Percentiles rank a stretch among this genome's conserved stretches.
phyloP scores from a whole-genome alignment of 2,329 filamentous ascomycete species.

The Anthostomella pinea region DNA sequence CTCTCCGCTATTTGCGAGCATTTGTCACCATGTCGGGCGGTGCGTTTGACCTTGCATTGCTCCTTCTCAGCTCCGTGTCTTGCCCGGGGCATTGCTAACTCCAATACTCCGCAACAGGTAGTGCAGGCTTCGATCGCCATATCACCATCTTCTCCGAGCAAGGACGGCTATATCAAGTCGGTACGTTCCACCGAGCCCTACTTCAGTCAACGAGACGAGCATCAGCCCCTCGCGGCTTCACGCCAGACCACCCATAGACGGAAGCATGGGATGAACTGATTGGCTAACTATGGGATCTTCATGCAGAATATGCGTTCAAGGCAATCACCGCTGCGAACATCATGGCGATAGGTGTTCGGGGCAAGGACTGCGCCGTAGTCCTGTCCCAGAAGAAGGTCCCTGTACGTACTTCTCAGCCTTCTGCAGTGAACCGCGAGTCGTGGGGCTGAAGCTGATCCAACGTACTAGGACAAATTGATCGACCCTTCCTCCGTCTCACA shows the following conservation, averaged over 20 bases:
- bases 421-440: constrained; percentile 9
- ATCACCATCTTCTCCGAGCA: constrained; percentile 99
- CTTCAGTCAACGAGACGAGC: constrained; percentile 5
- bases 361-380: constrained; percentile 96
- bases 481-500: constrained; percentile 95
- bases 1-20: constrained; percentile 7
- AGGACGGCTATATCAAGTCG: constrained; percentile 98
- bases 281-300: constrained; percentile 22
- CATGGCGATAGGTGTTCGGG: constrained; percentile 92
- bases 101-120: constrained; percentile 49
- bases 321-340: constrained; percentile 99
- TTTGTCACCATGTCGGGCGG: constrained; percentile 50
- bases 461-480: constrained; percentile 88
- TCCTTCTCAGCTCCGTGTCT: constrained; percentile 15
- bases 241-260: constrained; percentile 2
- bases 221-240: constrained; percentile 12
- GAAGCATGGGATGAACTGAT: constrained; percentile 11
- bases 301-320: constrained; percentile 98
- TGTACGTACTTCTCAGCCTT: constrained; percentile 55
- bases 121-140: constrained; percentile 93
- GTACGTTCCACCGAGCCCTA: constrained; percentile 54
- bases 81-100: constrained; percentile 25
- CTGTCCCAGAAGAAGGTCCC: constrained; percentile 99
- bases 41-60: constrained; percentile 15
- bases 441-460: constrained; percentile 32